Base-by-base conservation (phyloP, 495 filamentous ascomycete species). In the Parachaetomium inaequale region DNA sequence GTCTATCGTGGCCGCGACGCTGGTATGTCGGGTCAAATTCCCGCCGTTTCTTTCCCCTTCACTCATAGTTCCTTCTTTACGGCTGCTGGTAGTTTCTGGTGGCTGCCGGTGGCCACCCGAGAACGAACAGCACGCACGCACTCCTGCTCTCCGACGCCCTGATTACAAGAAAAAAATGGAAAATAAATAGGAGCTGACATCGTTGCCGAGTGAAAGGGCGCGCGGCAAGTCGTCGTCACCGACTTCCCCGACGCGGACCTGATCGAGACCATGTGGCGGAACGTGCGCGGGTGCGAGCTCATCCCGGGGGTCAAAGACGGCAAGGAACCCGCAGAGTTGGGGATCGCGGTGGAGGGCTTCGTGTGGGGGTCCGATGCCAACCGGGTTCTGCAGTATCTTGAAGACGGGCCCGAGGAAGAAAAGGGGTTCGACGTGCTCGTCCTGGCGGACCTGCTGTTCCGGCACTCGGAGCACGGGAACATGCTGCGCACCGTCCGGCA, bases 161-260 rank as follows among this genome's bases (percentile, higher is more conserved):
- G n/a, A n/a, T n/a, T n/a, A n/a, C n/a, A n/a, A n/a, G n/a, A n/a
- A n/a, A n/a, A n/a, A n/a, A n/a, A n/a, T n/a, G n/a, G n/a, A n/a
- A n/a, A n/a, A n/a, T n/a, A n/a, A n/a, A n/a, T n/a, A n/a, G n/a
- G n/a, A n/a, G n/a, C n/a, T n/a, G n/a, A n/a, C n/a, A n/a, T n/a
- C n/a, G n/a, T n/a, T n/a, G n/a, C n/a, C n/a, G n/a, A n/a, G n/a
- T n/a, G n/a, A n/a, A n/a, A n/a, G n/a, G 91, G 88, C 7, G 92
- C 93, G 5, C 65, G 61, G 28, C 75, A 73, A 43, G 87, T 89
- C 14, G 88, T 96, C 2, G 85, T 93, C 55, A 96, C 93, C 29
- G 93, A 98, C 68, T 98, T 90, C 69, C 89, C 91, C 1, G 93
- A 96, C 67, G 79, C 80, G 23, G 91, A 94, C 21, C 76, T 98